Base-by-base conservation (phyloP, 2,329 filamentous ascomycete genomes). In the Neonectria magnoliae region DNA sequence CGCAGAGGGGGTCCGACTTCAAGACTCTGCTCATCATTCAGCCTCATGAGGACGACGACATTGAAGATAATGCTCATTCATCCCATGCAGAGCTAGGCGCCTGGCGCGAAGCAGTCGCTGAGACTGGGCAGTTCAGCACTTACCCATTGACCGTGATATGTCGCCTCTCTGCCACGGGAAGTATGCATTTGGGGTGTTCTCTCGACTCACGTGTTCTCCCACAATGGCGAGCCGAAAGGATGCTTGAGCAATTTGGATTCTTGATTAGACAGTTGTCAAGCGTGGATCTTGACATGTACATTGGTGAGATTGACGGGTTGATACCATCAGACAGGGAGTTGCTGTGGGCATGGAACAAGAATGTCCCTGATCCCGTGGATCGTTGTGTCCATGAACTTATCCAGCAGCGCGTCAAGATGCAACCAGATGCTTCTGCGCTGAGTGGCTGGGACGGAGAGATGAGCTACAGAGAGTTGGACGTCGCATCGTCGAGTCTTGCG, bases 21-120 rank as follows among this genome's bases (percentile, higher is more conserved):
- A 57, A 62, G 5, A 67, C 57, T 9, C 31, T 68, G 7, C 52
- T 68, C 16, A 51, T 68, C 16, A 64, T 67, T 13, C 67, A 68
- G 25, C 65, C 62, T 2, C 6, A 41, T 11, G 54, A 60, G 41
- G 59, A 67, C 27, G 51, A 62, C 7, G n/a, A 45, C 6, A 22
- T 31, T 10, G 18, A 22, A 7, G 6, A 65, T 2, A 47, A 61
- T 36, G 5, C 33, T 16, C 27, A 18, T 20, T 2, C 16, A 45
- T 16, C 50, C 6, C 33, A 50, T 42, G 10, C 14, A 36, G 25
- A 50, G 3, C 42, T 56, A 14, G 51, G 57, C 4, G 10, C 33
- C 13, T 64, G 61, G 57, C 51, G 51, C 8, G 56, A 64, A 56
- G 16, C 44, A 52, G 6, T 36, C 1, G 61, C 44, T 13, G 27